Evolutionary conservation across 441 rosid genomes (phyloP).

Genomic region (Gossypium gossypioides): DNA sequence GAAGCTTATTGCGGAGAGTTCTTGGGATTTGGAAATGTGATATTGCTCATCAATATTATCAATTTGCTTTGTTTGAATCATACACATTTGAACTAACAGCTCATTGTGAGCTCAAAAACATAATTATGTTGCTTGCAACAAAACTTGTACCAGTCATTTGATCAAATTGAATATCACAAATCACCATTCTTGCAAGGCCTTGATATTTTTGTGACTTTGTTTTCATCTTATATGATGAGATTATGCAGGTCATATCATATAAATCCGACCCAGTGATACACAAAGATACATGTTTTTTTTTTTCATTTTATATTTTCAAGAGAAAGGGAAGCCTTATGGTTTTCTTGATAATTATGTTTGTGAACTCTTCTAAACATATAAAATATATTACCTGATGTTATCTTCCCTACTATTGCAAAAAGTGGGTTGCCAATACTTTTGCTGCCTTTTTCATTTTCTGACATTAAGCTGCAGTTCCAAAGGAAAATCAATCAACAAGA

Average conservation of each 20-base stretch:
- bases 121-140: background rate
- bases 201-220: background rate
- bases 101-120: conserved; percentile 4
- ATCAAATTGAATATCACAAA: background rate
- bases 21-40: conserved; percentile 55
- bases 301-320: no score
- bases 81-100: conserved; percentile 13
- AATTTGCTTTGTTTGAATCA: conserved; percentile 10
- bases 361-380: no score
- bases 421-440: no score
- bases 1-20: conserved; percentile 41
- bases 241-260: background rate
- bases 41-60: conserved; percentile 10
- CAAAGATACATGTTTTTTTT: background rate
- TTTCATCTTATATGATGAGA: background rate
- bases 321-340: no score
- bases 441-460: background rate
- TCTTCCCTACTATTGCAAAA: background rate
- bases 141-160: background rate
- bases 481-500: background rate
- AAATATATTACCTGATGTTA: background rate
- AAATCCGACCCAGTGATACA: background rate
- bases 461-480: background rate
- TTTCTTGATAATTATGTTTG: no score
- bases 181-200: background rate